phyloP scores from a whole-genome alignment of 2,329 filamentous ascomycete genomes.

The Aspergillus pseudoviridinutans region DNA sequence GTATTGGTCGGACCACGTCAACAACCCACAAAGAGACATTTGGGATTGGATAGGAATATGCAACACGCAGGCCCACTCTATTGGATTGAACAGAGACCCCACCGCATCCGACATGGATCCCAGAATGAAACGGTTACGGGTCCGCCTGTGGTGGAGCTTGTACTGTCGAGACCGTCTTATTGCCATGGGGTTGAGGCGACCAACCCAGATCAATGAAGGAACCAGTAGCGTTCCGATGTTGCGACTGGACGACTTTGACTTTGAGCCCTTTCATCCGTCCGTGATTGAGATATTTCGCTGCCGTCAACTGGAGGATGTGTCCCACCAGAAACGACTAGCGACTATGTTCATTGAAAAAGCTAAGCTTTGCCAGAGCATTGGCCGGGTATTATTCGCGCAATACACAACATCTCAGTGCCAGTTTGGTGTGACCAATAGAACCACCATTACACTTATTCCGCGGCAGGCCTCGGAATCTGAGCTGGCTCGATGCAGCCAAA shows the following conservation, averaged over 20 bases:
- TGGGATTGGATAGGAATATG: slow-evolving; percentile 25
- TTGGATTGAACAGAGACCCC: slow-evolving; percentile 19
- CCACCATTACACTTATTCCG: slow-evolving; percentile 76
- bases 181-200: slow-evolving; percentile 81
- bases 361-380: slow-evolving; percentile 80
- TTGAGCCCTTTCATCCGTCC: slow-evolving; percentile 60
- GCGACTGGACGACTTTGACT: slow-evolving; percentile 73
- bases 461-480: slow-evolving; percentile 76
- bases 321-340: slow-evolving; percentile 71
- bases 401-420: slow-evolving; percentile 81
- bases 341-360: slow-evolving; percentile 84
- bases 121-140: slow-evolving; percentile 60
- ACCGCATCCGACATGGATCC: slow-evolving; percentile 13
- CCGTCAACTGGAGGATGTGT: slow-evolving; percentile 64
- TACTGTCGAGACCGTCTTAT: slow-evolving; percentile 89
- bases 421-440: slow-evolving; percentile 63
- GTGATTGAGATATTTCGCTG: slow-evolving; percentile 62
- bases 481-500: slow-evolving; percentile 69
- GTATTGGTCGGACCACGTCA: slow-evolving; percentile 89
- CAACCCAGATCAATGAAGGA: slow-evolving; percentile 82
- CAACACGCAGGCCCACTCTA: slow-evolving; percentile 22
- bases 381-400: slow-evolving; percentile 77
- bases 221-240: slow-evolving; percentile 92
- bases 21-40: slow-evolving; percentile 72
- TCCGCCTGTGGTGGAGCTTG: slow-evolving; percentile 90